Base-by-base conservation (phyloP, 257 asterid genomes). In the Solanum pinnatisectum region DNA sequence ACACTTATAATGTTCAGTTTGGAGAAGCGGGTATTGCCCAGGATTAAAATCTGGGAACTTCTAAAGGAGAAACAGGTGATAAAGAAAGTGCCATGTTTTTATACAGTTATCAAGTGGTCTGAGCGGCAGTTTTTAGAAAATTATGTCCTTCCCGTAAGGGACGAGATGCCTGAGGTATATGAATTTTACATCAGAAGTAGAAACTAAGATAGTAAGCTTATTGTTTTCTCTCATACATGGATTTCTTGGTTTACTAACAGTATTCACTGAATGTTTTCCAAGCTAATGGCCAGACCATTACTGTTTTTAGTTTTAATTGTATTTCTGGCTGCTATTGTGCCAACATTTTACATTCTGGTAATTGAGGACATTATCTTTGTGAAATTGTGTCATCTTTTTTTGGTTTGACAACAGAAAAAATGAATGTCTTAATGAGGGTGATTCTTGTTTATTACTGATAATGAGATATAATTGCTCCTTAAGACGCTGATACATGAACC, bases 111-210 rank as follows among this genome's bases (percentile, higher is more conserved):
- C 14, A 46, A 46, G 68, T 59, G 67, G 39, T 44, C 86, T 71
- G 86, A 87, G 37, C 37, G 5, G 5, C n/a, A 81, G 42, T 90
- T 90, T 35, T 56, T 89, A 12, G 37, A 84, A n/a, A 37, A n/a
- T 15, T 90, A 68, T 67, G 84, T 87, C 15, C 83, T 87, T 36
- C 88, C 89, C 13, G 74, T 84, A 44, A 90, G 60, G 91, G 87
- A 90, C 32, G 86, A 70, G 72, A 67, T 89, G 32, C 89, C 89
- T 42, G 86, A 83, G 49, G 39, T 87, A 20, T 82, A 86, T 32
- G 39, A 56, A 18, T 40, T 36, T 4, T 85, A 88, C 83, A 70
- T 67, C 36, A 37, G 60, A 78, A 27, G 84, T 25, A 33, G 63
- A 78, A 78, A 78, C 13, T 78, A 78, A 78, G 60, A 40, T 77